Evolutionary conservation across 2,329 filamentous ascomycete species (phyloP).

Genomic region (Fusarium caatingaense): DNA sequence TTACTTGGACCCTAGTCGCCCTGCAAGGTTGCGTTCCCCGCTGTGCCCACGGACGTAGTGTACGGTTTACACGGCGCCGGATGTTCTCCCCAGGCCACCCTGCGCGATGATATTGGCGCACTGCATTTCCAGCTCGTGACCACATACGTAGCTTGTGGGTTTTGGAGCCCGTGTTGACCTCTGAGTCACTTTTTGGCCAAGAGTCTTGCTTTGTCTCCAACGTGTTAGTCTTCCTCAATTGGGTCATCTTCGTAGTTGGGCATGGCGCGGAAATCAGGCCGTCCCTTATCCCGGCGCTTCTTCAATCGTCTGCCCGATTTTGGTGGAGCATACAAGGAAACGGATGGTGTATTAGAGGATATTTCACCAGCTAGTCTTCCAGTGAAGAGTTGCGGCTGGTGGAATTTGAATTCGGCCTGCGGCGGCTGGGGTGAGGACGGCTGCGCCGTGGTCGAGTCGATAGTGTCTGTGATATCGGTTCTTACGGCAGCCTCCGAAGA

Average conservation of each 20-base stretch:
- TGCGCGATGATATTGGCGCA: constrained; percentile 27
- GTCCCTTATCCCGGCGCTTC: constrained; percentile 39
- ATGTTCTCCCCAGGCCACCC: constrained; percentile 14
- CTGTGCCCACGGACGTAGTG: neutral
- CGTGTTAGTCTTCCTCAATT: constrained; percentile 46
- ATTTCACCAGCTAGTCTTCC: constrained; percentile 44
- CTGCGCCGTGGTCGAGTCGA: constrained; percentile 26
- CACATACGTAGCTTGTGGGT: constrained; percentile 23
- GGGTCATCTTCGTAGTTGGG: constrained; percentile 50
- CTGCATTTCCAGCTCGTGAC: constrained; percentile 30
- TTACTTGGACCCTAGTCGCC: neutral
- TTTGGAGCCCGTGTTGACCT: neutral
- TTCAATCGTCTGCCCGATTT: constrained; percentile 26
- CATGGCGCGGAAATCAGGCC: constrained; percentile 51
- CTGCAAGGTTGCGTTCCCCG: constrained; percentile 22
- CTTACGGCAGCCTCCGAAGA: constrained; percentile 8
- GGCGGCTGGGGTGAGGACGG: constrained; percentile 32
- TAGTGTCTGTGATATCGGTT: constrained; percentile 14
- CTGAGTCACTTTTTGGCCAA: constrained; percentile 10
- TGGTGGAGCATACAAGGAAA: constrained; percentile 2
- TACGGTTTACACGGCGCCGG: constrained; percentile 16
- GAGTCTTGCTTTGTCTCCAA: constrained; percentile 13
- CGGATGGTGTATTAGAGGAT: constrained; percentile 1
- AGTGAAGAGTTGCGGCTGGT: constrained; percentile 49
- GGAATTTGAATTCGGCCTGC: constrained; percentile 44